Conservation (phyloP, 129 eudicot species). For the Smallanthus sonchifolius region DNA sequence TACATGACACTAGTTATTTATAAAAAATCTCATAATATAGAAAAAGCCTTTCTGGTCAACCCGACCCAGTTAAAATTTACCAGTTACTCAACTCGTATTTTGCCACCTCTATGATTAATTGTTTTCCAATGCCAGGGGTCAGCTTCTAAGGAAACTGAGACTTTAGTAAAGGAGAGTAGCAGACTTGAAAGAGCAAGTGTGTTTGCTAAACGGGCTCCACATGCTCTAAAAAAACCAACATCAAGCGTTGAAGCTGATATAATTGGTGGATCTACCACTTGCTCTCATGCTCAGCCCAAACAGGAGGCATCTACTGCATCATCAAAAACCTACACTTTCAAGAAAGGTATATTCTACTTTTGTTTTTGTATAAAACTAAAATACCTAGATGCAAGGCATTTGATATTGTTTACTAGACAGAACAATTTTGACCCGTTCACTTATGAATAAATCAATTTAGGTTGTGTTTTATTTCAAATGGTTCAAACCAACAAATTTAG, state of each 20-base stretch:
- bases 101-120: constrained; percentile 1
- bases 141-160: constrained; percentile 49
- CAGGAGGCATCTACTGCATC: constrained; percentile 90
- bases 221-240: constrained; percentile 60
- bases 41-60: neutral
- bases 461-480: neutral
- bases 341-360: constrained; percentile 50
- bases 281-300: constrained; percentile 76
- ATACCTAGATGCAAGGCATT: neutral
- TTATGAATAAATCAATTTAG: neutral
- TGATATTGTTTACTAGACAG: neutral
- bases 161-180: constrained; percentile 46
- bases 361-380: neutral
- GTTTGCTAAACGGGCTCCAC: constrained; percentile 59
- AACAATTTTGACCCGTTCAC: neutral
- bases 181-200: constrained; percentile 69
- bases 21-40: neutral
- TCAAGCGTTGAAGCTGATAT: constrained; percentile 94
- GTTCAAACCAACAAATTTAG: neutral
- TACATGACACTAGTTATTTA: neutral
- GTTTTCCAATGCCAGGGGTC: constrained; percentile 48
- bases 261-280: constrained; percentile 61
- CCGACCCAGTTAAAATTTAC: neutral
- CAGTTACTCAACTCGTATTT: neutral
- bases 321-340: constrained; percentile 66